phyloP scores from a whole-genome alignment of 768 basidiomycete species.

The Calvatia gigantea region DNA sequence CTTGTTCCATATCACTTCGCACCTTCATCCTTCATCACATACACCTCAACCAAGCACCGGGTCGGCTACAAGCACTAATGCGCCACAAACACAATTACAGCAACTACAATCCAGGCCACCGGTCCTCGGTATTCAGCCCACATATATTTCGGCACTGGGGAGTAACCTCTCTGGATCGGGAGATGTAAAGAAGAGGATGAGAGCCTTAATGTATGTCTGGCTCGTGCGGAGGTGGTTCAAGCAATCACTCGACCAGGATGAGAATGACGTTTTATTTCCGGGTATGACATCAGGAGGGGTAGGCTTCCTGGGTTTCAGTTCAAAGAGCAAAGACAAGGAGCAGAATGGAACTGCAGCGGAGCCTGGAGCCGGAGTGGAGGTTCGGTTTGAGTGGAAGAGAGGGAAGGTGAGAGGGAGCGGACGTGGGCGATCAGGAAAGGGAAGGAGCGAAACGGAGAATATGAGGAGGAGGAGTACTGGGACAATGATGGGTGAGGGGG shows the following conservation, averaged over 20 bases:
- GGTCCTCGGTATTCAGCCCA: slow-evolving; percentile 65
- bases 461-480: neutral
- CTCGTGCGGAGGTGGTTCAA: slow-evolving; percentile 75
- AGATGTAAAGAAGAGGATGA: slow-evolving; percentile 21
- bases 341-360: neutral
- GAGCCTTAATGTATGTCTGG: slow-evolving; percentile 71
- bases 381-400: slow-evolving; percentile 78
- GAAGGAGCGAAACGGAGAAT: slow-evolving; percentile 18
- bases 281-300: neutral
- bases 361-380: slow-evolving; percentile 50
- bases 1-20: neutral
- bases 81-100: slow-evolving; percentile 14
- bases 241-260: slow-evolving; percentile 7
- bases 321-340: slow-evolving; percentile 12
- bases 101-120: slow-evolving; percentile 33
- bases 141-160: slow-evolving; percentile 44
- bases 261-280: neutral
- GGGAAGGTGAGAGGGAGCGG: slow-evolving; percentile 33
- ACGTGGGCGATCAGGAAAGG: slow-evolving; percentile 22
- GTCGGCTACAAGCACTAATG: slow-evolving; percentile 1
- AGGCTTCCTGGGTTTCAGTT: slow-evolving; percentile 9
- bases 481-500: neutral
- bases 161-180: slow-evolving; percentile 6
- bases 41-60: neutral
- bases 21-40: slow-evolving; percentile 2